Percentiles rank a stretch among this genome's conserved stretches.
phyloP scores from a whole-genome alignment of 2,329 filamentous ascomycete genomes.

The Tolypocladium paradoxum region DNA sequence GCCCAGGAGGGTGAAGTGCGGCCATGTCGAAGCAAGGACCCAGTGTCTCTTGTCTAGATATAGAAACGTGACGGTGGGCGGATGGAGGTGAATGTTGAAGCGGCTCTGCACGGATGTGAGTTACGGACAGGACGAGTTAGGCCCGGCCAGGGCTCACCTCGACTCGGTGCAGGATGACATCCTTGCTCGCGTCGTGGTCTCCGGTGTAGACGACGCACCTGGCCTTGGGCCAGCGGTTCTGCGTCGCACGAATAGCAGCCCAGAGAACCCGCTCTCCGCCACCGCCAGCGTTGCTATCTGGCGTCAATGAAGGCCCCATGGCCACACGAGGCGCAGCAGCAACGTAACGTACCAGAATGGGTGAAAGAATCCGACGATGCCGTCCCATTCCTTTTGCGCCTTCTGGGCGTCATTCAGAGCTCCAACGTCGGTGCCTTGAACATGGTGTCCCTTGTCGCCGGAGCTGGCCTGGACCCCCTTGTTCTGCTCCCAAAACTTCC shows the following conservation, averaged over 20 bases:
- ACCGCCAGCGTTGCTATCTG: slow-evolving; percentile 75
- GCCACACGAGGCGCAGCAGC: neutral
- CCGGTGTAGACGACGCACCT: slow-evolving; percentile 92
- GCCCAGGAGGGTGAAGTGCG: slow-evolving; percentile 85
- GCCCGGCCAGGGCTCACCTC: slow-evolving; percentile 36
- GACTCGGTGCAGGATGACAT: slow-evolving; percentile 65
- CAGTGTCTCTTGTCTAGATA: slow-evolving; percentile 83
- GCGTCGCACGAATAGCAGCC: slow-evolving; percentile 87
- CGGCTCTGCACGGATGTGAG: slow-evolving; percentile 43
- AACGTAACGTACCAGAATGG: slow-evolving; percentile 71
- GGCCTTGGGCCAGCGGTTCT: slow-evolving; percentile 77
- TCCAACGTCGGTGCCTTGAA: slow-evolving; percentile 52
- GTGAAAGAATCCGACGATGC: slow-evolving; percentile 92
- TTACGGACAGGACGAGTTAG: neutral
- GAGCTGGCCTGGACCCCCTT: slow-evolving; percentile 46
- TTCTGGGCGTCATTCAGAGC: slow-evolving; percentile 25
- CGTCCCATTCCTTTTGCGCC: slow-evolving; percentile 56
- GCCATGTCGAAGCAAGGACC: slow-evolving; percentile 80
- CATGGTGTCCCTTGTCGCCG: slow-evolving; percentile 39
- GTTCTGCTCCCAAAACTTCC: slow-evolving; percentile 23
- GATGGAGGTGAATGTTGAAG: slow-evolving; percentile 85
- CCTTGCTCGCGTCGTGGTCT: slow-evolving; percentile 79
- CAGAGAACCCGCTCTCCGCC: slow-evolving; percentile 93
- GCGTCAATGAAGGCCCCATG: slow-evolving; percentile 2
- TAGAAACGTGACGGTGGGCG: slow-evolving; percentile 74